A percentile compares a stretch with the other conserved stretches of the same genome.
phyloP scores from a whole-genome alignment of 2,329 filamentous ascomycete genomes.

The Xylariaceae sp. region DNA sequence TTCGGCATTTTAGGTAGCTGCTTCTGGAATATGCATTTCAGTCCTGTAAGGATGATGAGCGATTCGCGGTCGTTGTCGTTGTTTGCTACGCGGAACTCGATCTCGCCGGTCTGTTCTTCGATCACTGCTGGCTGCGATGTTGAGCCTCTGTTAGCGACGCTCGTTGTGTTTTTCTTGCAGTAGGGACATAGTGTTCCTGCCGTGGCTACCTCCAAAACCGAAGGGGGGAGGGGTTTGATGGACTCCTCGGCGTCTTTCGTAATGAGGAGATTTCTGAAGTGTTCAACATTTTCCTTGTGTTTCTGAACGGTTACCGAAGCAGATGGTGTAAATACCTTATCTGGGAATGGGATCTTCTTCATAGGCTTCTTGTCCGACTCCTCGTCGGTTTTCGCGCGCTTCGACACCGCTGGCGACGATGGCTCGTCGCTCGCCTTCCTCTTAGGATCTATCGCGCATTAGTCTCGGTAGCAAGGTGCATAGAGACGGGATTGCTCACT shows the following conservation, averaged over 20 bases:
- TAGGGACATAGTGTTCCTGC: neutral
- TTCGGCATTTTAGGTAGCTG: slow-evolving; percentile 99
- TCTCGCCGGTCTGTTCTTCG: slow-evolving; percentile 90
- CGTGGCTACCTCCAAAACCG: neutral
- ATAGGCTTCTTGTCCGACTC: slow-evolving; percentile 48
- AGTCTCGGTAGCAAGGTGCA: neutral
- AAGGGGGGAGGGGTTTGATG: neutral
- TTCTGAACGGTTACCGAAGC: neutral
- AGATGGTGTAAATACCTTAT: slow-evolving; percentile 57
- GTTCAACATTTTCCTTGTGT: neutral
- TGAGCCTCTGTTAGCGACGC: slow-evolving; percentile 19
- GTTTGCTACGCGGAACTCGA: slow-evolving; percentile 96
- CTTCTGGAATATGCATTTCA: slow-evolving; percentile 98
- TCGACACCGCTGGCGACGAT: slow-evolving; percentile 55
- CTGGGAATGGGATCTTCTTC: slow-evolving; percentile 77
- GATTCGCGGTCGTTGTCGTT: slow-evolving; percentile 87
- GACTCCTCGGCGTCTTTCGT: neutral
- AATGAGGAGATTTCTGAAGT: neutral
- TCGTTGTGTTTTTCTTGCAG: slow-evolving; percentile 1
- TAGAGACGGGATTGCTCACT: slow-evolving; percentile 24
- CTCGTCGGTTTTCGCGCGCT: slow-evolving; percentile 36
- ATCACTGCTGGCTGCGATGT: slow-evolving; percentile 69
- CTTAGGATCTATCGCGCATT: slow-evolving; percentile 48
- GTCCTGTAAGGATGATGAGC: slow-evolving; percentile 87
- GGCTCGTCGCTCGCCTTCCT: slow-evolving; percentile 69